Percentiles rank a stretch among this genome's conserved stretches.
Evolutionary conservation across 768 basidiomycete genomes (phyloP).

Genomic region (Podaxis sp.): DNA sequence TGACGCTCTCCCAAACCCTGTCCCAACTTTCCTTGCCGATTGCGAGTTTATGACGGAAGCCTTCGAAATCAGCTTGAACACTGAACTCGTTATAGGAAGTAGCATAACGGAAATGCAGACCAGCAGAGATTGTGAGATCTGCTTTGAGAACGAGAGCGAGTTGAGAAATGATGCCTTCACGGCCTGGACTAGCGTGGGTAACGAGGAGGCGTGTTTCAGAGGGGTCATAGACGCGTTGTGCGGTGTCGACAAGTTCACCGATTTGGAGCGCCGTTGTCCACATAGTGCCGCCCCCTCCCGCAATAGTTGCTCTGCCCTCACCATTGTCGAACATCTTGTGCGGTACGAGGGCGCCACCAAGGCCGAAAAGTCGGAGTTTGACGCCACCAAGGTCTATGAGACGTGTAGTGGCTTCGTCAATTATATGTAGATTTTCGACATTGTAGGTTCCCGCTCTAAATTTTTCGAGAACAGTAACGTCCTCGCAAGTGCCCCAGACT

Average conservation of each 20-base stretch:
- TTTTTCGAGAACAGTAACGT: constrained; percentile 89
- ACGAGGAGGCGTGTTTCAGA: constrained; percentile 92
- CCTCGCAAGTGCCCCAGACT: constrained; percentile 97
- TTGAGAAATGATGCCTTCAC: constrained; percentile 90
- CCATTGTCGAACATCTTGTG: constrained; percentile 97
- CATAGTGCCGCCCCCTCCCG: constrained; percentile 97
- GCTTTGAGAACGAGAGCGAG: constrained; percentile 89
- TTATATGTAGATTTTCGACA: constrained; percentile 85
- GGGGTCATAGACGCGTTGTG: constrained; percentile 88
- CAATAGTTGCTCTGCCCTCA: constrained; percentile 93
- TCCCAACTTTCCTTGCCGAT: constrained; percentile 80
- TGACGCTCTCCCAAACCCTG: constrained; percentile 94
- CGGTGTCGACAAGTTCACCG: constrained; percentile 96
- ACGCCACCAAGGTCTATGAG: constrained; percentile 89
- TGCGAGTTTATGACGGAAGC: constrained; percentile 76
- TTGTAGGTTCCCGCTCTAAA: constrained; percentile 79
- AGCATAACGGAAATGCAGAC: constrained; percentile 96
- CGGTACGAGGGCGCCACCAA: constrained; percentile 91
- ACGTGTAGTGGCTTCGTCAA: constrained; percentile 95
- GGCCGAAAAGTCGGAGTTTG: constrained; percentile 89
- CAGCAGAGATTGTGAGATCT: constrained; percentile 90
- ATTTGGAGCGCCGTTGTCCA: constrained; percentile 98
- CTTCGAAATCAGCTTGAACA: constrained; percentile 85
- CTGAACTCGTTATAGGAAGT: constrained; percentile 96
- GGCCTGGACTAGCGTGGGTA: constrained; percentile 87